Percentiles rank a stretch among this genome's conserved stretches.
phyloP scores from a whole-genome alignment of 1,139 yeast species.

The Yamadazyma mexicana region DNA sequence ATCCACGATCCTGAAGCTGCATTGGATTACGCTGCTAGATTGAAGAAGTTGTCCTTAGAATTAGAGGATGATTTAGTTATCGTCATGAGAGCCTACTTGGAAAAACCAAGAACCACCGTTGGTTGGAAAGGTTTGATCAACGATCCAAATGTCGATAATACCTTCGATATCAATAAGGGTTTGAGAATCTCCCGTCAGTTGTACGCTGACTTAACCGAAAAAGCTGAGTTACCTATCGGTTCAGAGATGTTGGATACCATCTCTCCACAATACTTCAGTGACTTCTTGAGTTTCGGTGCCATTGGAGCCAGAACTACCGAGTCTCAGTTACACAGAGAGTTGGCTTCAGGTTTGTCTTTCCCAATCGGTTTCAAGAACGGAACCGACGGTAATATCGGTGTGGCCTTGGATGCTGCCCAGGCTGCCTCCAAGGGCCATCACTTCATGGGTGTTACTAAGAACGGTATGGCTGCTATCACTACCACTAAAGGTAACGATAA shows the following conservation, averaged over 20 bases:
- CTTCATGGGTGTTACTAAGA: conserved; percentile 84
- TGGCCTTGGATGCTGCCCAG: conserved; percentile 89
- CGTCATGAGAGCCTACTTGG: conserved; percentile 96
- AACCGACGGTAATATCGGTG: conserved; percentile 90
- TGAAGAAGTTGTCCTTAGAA: conserved; percentile 59
- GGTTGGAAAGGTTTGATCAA: conserved; percentile 99
- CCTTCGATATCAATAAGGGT: conserved; percentile 94
- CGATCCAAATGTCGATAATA: conserved; percentile 94
- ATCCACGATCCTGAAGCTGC: conserved; percentile 95
- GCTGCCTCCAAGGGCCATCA: conserved; percentile 95
- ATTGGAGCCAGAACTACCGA: conserved; percentile 98
- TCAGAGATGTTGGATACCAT: conserved; percentile 98
- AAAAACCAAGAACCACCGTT: conserved; percentile 97
- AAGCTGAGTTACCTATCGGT: conserved; percentile 79
- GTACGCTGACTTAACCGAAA: conserved; percentile 77
- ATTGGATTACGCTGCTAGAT: conserved; percentile 74
- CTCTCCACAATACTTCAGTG: conserved; percentile 90
- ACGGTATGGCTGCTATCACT: conserved; percentile 91
- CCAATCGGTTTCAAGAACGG: conserved; percentile 98
- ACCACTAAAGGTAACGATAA: conserved; percentile 93
- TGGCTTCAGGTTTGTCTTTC: conserved; percentile 93
- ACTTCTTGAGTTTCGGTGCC: conserved; percentile 90
- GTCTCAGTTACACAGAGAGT: conserved; percentile 93
- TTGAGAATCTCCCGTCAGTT: conserved; percentile 83
- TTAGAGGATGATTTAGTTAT: conserved; percentile 75